Percentiles rank a stretch among this genome's conserved stretches.
These are phyloP conservation scores for Phaeosphaeriaceae sp. DNA, from an alignment of 2,329 filamentous ascomycete species.

Conservation along the genomic window DNA sequence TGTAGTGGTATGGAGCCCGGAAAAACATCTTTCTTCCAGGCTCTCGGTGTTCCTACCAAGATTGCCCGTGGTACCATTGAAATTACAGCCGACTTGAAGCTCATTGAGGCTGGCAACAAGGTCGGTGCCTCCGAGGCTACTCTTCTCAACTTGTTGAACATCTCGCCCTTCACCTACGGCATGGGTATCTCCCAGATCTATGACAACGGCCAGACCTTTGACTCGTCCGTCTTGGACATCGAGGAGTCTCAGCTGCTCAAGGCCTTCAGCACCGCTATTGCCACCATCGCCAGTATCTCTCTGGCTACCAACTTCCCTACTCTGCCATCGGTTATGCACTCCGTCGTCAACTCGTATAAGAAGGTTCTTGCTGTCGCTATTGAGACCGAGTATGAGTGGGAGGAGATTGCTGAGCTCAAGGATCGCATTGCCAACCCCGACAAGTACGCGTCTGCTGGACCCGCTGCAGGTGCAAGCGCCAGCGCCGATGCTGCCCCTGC, in stretches of 20 bases:
- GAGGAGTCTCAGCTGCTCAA: slow-evolving; percentile 92
- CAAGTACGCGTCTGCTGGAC: slow-evolving; percentile 85
- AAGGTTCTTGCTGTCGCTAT: slow-evolving; percentile 89
- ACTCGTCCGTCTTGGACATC: slow-evolving; percentile 85
- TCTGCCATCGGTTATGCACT: slow-evolving; percentile 94
- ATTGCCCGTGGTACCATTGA: slow-evolving; percentile 99
- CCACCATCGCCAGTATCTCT: slow-evolving; percentile 87
- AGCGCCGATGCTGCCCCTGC: slow-evolving; percentile 56
- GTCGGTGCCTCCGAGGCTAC: slow-evolving; percentile 99
- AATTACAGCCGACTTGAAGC: slow-evolving; percentile 97
- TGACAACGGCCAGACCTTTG: slow-evolving; percentile 95
- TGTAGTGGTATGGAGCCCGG: slow-evolving; percentile 92
- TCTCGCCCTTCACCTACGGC: slow-evolving; percentile 81
- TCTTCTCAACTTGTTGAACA: slow-evolving; percentile 99
- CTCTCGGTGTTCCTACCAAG: slow-evolving; percentile 99
- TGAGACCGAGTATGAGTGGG: slow-evolving; percentile 90
- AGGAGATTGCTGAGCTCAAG: slow-evolving; percentile 97
- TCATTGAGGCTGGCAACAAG: slow-evolving; percentile 90
- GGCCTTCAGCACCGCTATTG: slow-evolving; percentile 79
- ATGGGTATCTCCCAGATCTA: slow-evolving; percentile 97
- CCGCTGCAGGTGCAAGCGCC: slow-evolving; percentile 63
- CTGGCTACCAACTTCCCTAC: slow-evolving; percentile 95
- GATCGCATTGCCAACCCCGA: slow-evolving; percentile 99
- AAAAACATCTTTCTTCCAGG: slow-evolving; percentile 99
- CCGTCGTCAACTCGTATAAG: slow-evolving; percentile 97